Evolutionary conservation across 768 basidiomycete species (phyloP), one percentile per base, ranked within the genome.

Genomic region (Chiua virens): DNA sequence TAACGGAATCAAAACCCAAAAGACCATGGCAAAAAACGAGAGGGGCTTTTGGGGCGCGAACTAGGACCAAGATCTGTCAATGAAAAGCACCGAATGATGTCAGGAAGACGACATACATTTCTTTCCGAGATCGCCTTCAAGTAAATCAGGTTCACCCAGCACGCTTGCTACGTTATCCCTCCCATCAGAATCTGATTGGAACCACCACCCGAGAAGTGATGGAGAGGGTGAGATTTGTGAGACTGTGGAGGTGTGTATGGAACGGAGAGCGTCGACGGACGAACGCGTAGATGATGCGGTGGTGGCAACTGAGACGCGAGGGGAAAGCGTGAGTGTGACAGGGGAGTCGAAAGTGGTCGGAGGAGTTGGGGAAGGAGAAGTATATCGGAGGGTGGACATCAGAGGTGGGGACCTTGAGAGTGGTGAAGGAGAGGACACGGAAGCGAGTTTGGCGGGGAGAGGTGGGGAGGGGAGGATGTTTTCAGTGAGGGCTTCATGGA

Each of bases 11-110:
- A 56, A 94, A 95, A 1, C 92, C 92, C 8, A 98, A 78, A 1
- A 97, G 79, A 9, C 95, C 96, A 64, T 98, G 96, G 59, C 96
- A 98, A 70, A 98, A 98, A 2, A 98, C 87, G 40, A 98, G 71
- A 0, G 96, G 96, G 55, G 92, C 83, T 52, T 80, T 80, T 0
- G 95, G 87, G 1, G 90, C 76, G 5, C 80, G 79, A 63, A 95
- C 90, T 92, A 66, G 7, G 22, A 53, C 32, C 5, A 30, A 23
- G 22, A 44, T 56, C 18, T 48, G 8, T 5, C 25, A 27, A 4
- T 27, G 36, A 11, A 25, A 20, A 38, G 30, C 10, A 18, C 39
- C 18, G 38, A 51, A 55, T 49, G 41, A 23, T 18, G 25, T 20
- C 36, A 25, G 41, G 28, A 7, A 48, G 20, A 23, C 30, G n/a